Conservation (phyloP, 1,139 yeast species). For the Suhomyces yuchorum region DNA sequence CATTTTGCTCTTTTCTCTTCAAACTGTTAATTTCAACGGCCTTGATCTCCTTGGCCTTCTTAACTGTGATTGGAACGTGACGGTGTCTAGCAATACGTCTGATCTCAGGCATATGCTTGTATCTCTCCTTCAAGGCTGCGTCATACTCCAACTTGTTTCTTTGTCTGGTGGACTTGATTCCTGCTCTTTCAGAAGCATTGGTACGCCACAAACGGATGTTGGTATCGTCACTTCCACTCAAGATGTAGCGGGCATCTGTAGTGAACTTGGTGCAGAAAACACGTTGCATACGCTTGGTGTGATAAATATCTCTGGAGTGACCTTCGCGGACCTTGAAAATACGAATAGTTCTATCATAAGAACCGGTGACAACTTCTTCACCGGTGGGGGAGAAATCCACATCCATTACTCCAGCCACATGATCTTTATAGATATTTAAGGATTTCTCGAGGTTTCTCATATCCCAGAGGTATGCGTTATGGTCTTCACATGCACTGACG, state of each 20-base stretch:
- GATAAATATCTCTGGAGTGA: slow-evolving; percentile 92
- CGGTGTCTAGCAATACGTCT: slow-evolving; percentile 88
- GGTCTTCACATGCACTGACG: slow-evolving; percentile 93
- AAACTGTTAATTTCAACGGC: slow-evolving; percentile 68
- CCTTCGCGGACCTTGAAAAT: slow-evolving; percentile 78
- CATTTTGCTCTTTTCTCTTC: slow-evolving; percentile 80
- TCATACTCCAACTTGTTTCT: slow-evolving; percentile 87
- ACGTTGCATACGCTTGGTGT: slow-evolving; percentile 97
- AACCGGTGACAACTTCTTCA: slow-evolving; percentile 91
- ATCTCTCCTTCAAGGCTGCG: slow-evolving; percentile 86
- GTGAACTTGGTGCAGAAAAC: slow-evolving; percentile 82
- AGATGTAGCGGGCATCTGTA: slow-evolving; percentile 83
- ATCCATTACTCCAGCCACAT: slow-evolving; percentile 93
- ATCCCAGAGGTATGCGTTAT: slow-evolving; percentile 91
- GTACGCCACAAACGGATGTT: slow-evolving; percentile 93
- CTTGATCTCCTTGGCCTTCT: slow-evolving; percentile 88
- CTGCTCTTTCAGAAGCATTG: slow-evolving; percentile 79
- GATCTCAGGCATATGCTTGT: slow-evolving; percentile 95
- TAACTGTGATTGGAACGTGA: slow-evolving; percentile 83
- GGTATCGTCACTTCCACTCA: slow-evolving; percentile 95
- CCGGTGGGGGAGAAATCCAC: slow-evolving; percentile 97
- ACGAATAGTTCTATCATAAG: slow-evolving; percentile 91
- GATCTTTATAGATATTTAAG: slow-evolving; percentile 86
- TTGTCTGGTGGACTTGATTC: slow-evolving; percentile 77
- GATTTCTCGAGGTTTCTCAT: slow-evolving; percentile 88